These are phyloP conservation scores for Kwoniella shivajii DNA, from an alignment of 1,284 basidiomycete species.

Conservation along the genomic window DNA sequence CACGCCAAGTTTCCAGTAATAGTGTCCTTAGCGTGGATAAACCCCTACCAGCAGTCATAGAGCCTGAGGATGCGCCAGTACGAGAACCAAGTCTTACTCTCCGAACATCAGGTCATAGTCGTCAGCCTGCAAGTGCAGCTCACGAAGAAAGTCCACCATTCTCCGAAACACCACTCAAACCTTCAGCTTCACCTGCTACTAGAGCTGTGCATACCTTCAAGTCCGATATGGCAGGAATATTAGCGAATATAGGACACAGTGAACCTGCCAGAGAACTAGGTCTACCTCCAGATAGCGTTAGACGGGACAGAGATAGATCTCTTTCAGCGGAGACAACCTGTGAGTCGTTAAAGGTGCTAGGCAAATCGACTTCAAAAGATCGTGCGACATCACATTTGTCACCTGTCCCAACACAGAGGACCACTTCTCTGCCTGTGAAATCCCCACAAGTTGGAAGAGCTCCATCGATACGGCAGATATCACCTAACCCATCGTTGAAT, in stretches of 20 bases:
- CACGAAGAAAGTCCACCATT: constrained; percentile 12
- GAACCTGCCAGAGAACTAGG: constrained; percentile 42
- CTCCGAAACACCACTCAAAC: neutral
- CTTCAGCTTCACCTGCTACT: constrained; percentile 20
- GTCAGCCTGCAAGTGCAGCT: constrained; percentile 32
- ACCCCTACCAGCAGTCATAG: constrained; percentile 13
- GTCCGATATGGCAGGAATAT: constrained; percentile 45
- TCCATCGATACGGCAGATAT: constrained; percentile 3
- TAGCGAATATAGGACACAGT: constrained; percentile 39
- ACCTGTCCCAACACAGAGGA: constrained; percentile 9
- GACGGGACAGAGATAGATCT: constrained; percentile 6
- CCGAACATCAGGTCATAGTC: constrained; percentile 22
- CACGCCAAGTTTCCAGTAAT: constrained; percentile 1
- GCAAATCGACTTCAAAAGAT: constrained; percentile 5
- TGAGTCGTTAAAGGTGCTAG: constrained; percentile 6
- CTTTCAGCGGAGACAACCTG: constrained; percentile 6
- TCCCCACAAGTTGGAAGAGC: neutral
- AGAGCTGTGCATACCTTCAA: constrained; percentile 34
- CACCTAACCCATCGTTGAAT: constrained; percentile 1
- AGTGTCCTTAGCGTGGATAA: constrained; percentile 16
- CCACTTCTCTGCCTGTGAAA: constrained; percentile 13
- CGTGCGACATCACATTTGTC: constrained; percentile 1
- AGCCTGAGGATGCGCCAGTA: neutral
- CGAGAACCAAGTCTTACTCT: neutral
- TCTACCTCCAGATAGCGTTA: constrained; percentile 35